phyloP scores from a whole-genome alignment of 305 asterid species.

The Fraxinus sp. region DNA sequence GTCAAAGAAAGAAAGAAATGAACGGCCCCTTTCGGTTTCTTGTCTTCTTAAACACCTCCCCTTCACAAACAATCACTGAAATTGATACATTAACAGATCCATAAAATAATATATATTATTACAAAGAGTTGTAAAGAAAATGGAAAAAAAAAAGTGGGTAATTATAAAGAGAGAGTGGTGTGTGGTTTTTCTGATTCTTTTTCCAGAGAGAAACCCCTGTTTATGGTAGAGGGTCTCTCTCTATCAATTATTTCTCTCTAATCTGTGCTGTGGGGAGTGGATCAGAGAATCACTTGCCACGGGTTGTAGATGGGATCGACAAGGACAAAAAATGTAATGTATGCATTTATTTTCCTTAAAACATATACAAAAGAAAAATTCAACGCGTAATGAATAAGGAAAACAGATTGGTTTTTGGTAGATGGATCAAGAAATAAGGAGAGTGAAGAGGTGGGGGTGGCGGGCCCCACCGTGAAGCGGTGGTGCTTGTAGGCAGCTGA shows the following conservation, averaged over 20 bases:
- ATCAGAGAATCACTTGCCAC: slow-evolving; percentile 47
- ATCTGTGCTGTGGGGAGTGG: slow-evolving; percentile 40
- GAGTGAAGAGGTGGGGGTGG: slow-evolving; percentile 11
- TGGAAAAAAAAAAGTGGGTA: slow-evolving; percentile 32
- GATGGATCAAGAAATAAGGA: background rate
- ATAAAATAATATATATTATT: slow-evolving; percentile 17
- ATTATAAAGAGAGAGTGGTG: slow-evolving; percentile 23
- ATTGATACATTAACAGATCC: slow-evolving; percentile 52
- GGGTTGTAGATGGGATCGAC: slow-evolving; percentile 38
- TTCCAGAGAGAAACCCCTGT: slow-evolving; percentile 57
- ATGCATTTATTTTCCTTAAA: background rate
- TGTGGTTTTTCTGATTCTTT: slow-evolving; percentile 39
- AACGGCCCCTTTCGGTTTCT: slow-evolving; percentile 26
- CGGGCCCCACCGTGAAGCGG: slow-evolving; percentile 28
- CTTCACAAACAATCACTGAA: slow-evolving; percentile 57
- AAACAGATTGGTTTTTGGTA: slow-evolving; percentile 28
- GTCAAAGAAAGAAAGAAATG: slow-evolving; percentile 27
- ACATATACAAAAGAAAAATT: slow-evolving; percentile 26
- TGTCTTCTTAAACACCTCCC: slow-evolving; percentile 39
- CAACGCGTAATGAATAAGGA: slow-evolving; percentile 47
- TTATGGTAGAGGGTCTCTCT: slow-evolving; percentile 25
- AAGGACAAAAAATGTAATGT: slow-evolving; percentile 26
- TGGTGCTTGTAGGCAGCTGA: slow-evolving; percentile 22
- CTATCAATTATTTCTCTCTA: slow-evolving; percentile 20
- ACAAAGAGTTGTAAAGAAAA: slow-evolving; percentile 24